Conservation (phyloP, 83 land plant genomes). For the Picea abies region DNA sequence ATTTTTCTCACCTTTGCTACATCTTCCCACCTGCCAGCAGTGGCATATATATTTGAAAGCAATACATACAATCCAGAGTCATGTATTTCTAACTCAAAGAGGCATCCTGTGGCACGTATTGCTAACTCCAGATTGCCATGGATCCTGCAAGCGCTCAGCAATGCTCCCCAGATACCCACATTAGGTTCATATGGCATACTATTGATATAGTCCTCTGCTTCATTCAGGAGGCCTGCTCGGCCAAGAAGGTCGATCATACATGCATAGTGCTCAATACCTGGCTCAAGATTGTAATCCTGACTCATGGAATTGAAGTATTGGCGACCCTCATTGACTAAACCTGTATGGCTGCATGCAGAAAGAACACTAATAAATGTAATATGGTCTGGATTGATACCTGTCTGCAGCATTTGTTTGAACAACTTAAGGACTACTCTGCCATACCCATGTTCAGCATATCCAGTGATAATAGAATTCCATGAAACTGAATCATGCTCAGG, state of each 20-base stretch:
- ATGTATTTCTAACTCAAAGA: conserved; percentile 9
- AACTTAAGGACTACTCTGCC: conserved; percentile 6
- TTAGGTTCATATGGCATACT: background rate
- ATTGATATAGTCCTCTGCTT: conserved; percentile 12
- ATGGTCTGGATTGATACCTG: conserved; percentile 1
- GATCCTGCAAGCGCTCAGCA: conserved; percentile 16
- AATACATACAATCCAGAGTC: conserved; percentile 6
- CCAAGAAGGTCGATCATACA: conserved; percentile 14
- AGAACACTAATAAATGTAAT: conserved; percentile 11
- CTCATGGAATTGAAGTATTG: conserved; percentile 7
- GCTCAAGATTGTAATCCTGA: background rate
- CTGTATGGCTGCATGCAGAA: conserved; percentile 17
- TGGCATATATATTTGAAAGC: conserved; percentile 2
- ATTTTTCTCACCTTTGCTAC: conserved; percentile 3
- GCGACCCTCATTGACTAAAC: conserved; percentile 12
- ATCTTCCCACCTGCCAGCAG: conserved; percentile 11
- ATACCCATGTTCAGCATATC: conserved; percentile 15
- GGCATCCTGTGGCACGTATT: background rate
- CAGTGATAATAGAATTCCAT: conserved; percentile 13
- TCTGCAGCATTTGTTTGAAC: conserved; percentile 8
- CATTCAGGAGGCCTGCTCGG: conserved; percentile 6
- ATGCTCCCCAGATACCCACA: background rate
- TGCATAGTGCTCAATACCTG: conserved; percentile 6
- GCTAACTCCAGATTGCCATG: conserved; percentile 12
- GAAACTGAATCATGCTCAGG: background rate